Evolutionary conservation across 2,329 filamentous ascomycete genomes (phyloP).

Genomic region (Corynespora cassiicola): DNA sequence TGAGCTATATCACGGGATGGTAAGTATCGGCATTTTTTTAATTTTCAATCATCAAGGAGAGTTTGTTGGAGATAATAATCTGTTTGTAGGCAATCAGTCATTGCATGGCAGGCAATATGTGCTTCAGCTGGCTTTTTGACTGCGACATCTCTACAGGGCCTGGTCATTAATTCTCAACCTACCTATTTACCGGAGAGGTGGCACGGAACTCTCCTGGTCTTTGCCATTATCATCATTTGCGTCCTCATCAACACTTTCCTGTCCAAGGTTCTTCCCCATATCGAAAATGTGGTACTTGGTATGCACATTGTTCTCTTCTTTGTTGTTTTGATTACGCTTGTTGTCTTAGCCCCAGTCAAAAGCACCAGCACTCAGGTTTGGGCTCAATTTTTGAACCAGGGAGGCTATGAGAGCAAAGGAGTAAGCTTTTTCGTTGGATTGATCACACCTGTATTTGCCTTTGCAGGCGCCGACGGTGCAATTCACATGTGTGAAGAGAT

Average conservation of each 20-base stretch:
- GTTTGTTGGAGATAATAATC: too few species aligned
- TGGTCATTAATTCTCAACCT: slow-evolving; percentile 40
- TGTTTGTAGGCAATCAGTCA: slow-evolving; percentile 32
- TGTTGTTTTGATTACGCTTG: slow-evolving; percentile 53
- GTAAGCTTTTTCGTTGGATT: slow-evolving; percentile 49
- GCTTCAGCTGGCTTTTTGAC: slow-evolving; percentile 28
- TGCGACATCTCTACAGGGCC: slow-evolving; percentile 26
- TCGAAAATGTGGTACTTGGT: slow-evolving; percentile 53
- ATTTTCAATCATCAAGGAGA: too few species aligned
- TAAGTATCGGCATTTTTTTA: slow-evolving; percentile 3
- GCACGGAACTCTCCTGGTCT: slow-evolving; percentile 57
- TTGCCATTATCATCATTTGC: slow-evolving; percentile 46
- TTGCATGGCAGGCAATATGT: slow-evolving; percentile 45
- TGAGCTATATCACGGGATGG: slow-evolving; percentile 17
- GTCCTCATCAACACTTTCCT: slow-evolving; percentile 51
- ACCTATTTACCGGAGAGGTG: slow-evolving; percentile 47
- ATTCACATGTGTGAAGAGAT: slow-evolving; percentile 20
- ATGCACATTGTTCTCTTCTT: slow-evolving; percentile 57
- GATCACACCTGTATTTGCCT: slow-evolving; percentile 27
- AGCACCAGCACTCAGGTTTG: slow-evolving; percentile 49
- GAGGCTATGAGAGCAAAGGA: slow-evolving; percentile 47
- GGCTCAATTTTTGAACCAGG: slow-evolving; percentile 50
- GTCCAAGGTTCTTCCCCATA: slow-evolving; percentile 47
- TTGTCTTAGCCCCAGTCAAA: slow-evolving; percentile 47
- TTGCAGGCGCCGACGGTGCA: slow-evolving; percentile 25